Base-by-base conservation (phyloP, 2,329 filamentous ascomycete species). In the Cladosporium austrohemisphaericum region DNA sequence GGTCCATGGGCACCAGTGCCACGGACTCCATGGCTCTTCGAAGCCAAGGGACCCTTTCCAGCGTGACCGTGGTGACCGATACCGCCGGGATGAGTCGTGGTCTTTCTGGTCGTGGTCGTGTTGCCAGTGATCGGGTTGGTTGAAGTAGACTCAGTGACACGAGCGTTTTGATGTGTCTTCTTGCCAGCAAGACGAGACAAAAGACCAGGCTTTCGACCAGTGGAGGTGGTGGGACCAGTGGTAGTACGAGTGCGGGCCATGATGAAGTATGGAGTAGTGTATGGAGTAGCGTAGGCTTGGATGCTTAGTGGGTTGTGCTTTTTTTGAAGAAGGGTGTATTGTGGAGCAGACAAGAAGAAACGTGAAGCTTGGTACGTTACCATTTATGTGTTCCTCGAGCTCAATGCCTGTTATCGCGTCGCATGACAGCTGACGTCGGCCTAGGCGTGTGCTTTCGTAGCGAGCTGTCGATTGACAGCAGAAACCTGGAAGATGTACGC, bases 161-260 rank as follows among this genome's bases (percentile, higher is more conserved):
- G 16, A 67, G 69, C 60, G 67, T 55, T 68, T 65, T 63, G 65
- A 6, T 61, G 61, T 58, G 65, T 7, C 60, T 66, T 62, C 32
- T 61, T 68, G 40, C 73, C 74, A 9, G 75, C 68, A 11, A 82
- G 73, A 48, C 77, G 74, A 45, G 74, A 75, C 69, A 80, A 75
- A 38, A 83, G 68, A 28, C 72, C 74, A 14, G 77, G 77, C 52
- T 76, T 75, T 28, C 67, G 71, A 32, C 68, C 63, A 36, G 70
- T 69, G 53, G 46, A 41, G 20, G 46, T 41, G 10, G 36, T 33
- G 26, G 38, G 23, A 23, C 16, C 22, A 67, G 53, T 53, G 31
- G 57, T 54, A 35, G 56, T 55, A 48, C 52, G 55, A n/a, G 25
- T 36, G 25, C 44, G 33, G 38, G 51, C 57, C 56, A 58, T 62